Base-by-base conservation (phyloP, 2,329 filamentous ascomycete genomes). In the Achaetomium macrosporum region DNA sequence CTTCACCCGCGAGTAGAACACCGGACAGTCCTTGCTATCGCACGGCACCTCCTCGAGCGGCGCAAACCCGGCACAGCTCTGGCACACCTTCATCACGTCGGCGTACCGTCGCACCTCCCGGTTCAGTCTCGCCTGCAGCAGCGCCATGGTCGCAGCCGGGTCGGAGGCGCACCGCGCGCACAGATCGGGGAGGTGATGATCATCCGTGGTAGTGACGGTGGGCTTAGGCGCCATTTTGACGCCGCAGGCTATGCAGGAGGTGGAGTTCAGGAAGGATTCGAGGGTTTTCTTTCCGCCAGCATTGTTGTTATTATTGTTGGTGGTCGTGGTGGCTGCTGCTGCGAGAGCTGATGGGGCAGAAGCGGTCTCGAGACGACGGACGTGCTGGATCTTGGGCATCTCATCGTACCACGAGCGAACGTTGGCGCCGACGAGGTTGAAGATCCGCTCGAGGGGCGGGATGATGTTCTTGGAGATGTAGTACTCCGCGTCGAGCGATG, bases 401-500 rank as follows among this genome's bases (percentile, higher is more conserved):
- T 96, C 90, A 58, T 96, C 90, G 64, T 90, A 97, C 93, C 93
- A 99, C 54, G 82, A 79, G 16, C 88, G 76, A 0, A 97, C 88
- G 66, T 93, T 95, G 31, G 90, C 93, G 7, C 93, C 93, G 2
- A 97, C 88, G 2, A 99, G 84, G 64, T 93, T 96, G 74, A 99
- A 96, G 59, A 99, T 96, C 29, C 93, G 85, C 69, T 97, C 92
- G 0, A 99, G 78, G 0, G 93, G 93, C 6, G 93, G 93, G 46
- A 99, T 95, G 9, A 99, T 67, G 66, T 96, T 97, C 73, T 96
- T 97, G 16, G 81, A 83, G 63, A 99, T 97, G 73, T 99, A 99
- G 70, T 99, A 99, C 61, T 96, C 90, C 0, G 91, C 85, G 64
- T 99, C 93, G 16, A 99, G 79, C 61, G 90, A 84, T 47, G 86